A percentile compares a stretch with the other conserved stretches of the same genome.
phyloP scores from a whole-genome alignment of 2,329 filamentous ascomycete genomes.

The Trichoderma atrobrunneum region DNA sequence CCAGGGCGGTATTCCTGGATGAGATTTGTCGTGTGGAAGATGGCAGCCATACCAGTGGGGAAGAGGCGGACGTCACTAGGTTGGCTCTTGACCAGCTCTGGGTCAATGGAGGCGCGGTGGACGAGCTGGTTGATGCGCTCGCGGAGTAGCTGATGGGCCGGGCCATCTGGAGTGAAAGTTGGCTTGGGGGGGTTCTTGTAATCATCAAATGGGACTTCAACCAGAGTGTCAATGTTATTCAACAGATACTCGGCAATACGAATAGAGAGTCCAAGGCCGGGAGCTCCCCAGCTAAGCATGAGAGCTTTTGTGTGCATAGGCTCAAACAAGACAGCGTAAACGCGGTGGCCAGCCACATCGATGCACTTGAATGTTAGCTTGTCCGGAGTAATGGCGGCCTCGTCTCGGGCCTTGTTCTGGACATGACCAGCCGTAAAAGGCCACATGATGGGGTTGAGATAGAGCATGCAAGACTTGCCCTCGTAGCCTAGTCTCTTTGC shows the following conservation, averaged over 20 bases:
- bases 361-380: constrained; percentile 41
- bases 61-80: constrained; percentile 50
- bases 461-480: constrained; percentile 30
- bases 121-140: constrained; percentile 42
- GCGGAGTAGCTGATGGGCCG: constrained; percentile 38
- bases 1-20: constrained; percentile 35
- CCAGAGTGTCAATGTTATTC: constrained; percentile 33
- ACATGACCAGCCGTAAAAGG: constrained; percentile 33
- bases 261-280: constrained; percentile 46
- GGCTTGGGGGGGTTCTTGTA: constrained; percentile 29
- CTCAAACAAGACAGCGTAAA: constrained; percentile 46
- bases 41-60: constrained; percentile 53
- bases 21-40: constrained; percentile 43
- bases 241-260: constrained; percentile 46
- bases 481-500: constrained; percentile 31
- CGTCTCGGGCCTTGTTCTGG: constrained; percentile 34
- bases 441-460: constrained; percentile 34
- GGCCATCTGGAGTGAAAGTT: constrained; percentile 39
- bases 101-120: constrained; percentile 38
- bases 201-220: constrained; percentile 33
- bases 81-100: constrained; percentile 26
- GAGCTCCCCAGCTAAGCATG: constrained; percentile 44
- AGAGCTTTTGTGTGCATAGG: constrained; percentile 35
- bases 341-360: constrained; percentile 40
- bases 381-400: constrained; percentile 32